A percentile compares a stretch with the other conserved stretches of the same genome.
phyloP scores from a whole-genome alignment of 805 yeast species.

The Spathaspora passalidarum region DNA sequence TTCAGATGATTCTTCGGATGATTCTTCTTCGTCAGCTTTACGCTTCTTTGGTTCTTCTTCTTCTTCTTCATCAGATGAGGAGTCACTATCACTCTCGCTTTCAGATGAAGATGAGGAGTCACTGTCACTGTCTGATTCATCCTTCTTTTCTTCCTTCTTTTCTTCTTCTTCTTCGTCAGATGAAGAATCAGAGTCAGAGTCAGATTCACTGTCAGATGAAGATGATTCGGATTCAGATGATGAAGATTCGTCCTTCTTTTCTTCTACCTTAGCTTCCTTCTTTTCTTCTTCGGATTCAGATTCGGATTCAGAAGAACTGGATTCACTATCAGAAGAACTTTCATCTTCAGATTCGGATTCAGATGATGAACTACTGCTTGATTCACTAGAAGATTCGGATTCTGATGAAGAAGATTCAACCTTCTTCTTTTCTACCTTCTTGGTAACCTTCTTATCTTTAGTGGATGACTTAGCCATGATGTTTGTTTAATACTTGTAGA shows the following conservation, averaged over 20 bases:
- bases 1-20: slow-evolving; percentile 25
- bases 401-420: slow-evolving; percentile 13
- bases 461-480: slow-evolving; percentile 39
- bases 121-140: slow-evolving; percentile 23
- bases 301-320: slow-evolving; percentile 17
- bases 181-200: slow-evolving; percentile 27
- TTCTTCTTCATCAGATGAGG: slow-evolving; percentile 23
- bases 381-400: slow-evolving; percentile 12
- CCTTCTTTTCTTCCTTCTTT: slow-evolving; percentile 16
- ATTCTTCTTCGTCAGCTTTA: slow-evolving; percentile 36
- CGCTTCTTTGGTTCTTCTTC: slow-evolving; percentile 36
- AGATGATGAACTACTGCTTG: slow-evolving; percentile 20
- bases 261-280: slow-evolving; percentile 25
- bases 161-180: slow-evolving; percentile 26
- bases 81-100: slow-evolving; percentile 19
- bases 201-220: slow-evolving; percentile 22
- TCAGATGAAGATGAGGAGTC: no score
- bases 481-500: slow-evolving; percentile 9
- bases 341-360: slow-evolving; percentile 18
- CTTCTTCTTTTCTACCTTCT: slow-evolving; percentile 19
- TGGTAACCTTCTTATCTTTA: slow-evolving; percentile 19
- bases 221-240: slow-evolving; percentile 15
- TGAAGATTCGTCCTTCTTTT: slow-evolving; percentile 20
- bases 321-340: slow-evolving; percentile 11
- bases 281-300: slow-evolving; percentile 20